Percentiles rank a stretch among this genome's conserved stretches.
These are phyloP conservation scores for Heterobasidion irregulare DNA, from an alignment of 1,284 basidiomycete species.

Conservation along the genomic window DNA sequence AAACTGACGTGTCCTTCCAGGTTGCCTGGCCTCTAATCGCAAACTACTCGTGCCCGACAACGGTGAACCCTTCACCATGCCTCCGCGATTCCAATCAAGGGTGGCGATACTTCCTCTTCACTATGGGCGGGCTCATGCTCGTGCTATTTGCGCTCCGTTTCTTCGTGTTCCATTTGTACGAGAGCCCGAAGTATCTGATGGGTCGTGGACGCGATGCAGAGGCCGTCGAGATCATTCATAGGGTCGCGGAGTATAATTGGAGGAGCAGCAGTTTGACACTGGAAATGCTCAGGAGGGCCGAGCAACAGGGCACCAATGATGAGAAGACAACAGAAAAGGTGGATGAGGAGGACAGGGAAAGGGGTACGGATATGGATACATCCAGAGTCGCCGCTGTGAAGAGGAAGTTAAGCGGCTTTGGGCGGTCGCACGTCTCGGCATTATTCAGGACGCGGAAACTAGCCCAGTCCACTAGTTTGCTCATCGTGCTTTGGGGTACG, in stretches of 20 bases:
- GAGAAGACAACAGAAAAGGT: not conserved
- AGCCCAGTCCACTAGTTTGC: constrained; percentile 51
- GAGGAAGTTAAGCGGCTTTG: constrained; percentile 37
- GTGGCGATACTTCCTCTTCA: constrained; percentile 66
- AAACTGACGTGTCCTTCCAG: constrained; percentile 24
- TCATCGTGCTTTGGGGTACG: constrained; percentile 57
- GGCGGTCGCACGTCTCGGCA: constrained; percentile 37
- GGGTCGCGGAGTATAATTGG: constrained; percentile 65
- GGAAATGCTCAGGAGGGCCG: constrained; percentile 33
- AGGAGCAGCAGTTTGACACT: constrained; percentile 35
- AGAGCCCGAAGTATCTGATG: constrained; percentile 73
- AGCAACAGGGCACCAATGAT: constrained; percentile 6
- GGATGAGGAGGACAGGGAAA: constrained; percentile 11
- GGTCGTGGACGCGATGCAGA: constrained; percentile 62
- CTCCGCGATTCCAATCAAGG: constrained; percentile 44
- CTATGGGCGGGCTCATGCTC: constrained; percentile 56
- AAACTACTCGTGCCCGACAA: constrained; percentile 46
- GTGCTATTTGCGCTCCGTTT: constrained; percentile 61
- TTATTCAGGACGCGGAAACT: constrained; percentile 58
- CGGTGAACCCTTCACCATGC: constrained; percentile 31
- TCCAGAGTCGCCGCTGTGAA: constrained; percentile 28
- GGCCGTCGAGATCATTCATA: constrained; percentile 63
- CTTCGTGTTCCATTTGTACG: constrained; percentile 66
- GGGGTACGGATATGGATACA: constrained; percentile 20
- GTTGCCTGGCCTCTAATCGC: constrained; percentile 62